Evolutionary conservation across 306 rosid genomes (phyloP).

Genomic region (Aeschynomene evenia): DNA sequence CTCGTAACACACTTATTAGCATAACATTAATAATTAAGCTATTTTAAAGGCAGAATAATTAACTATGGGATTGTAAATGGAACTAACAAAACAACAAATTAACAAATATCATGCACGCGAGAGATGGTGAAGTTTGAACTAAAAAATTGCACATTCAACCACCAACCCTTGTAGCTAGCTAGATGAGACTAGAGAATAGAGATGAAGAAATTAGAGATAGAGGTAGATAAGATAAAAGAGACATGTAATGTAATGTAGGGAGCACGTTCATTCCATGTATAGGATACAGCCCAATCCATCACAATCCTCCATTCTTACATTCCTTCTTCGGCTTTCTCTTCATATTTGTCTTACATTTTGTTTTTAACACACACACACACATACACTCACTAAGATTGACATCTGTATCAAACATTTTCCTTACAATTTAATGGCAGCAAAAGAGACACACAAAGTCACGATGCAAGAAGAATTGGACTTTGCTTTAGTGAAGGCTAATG

Average conservation of each 20-base stretch:
- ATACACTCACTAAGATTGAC: neutral
- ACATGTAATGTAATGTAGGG: constrained; percentile 6
- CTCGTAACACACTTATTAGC: too few relatives aligned
- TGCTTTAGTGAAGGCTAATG: constrained; percentile 29
- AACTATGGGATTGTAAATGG: neutral
- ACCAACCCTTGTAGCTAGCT: constrained; percentile 3
- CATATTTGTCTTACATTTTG: neutral
- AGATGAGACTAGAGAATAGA: too few relatives aligned
- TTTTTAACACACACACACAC: neutral
- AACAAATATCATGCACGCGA: neutral
- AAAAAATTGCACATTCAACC: neutral
- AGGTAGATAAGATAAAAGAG: neutral
- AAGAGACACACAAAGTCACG: neutral
- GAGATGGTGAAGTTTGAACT: neutral
- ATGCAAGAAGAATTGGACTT: constrained; percentile 13
- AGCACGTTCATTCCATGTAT: neutral
- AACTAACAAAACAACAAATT: neutral
- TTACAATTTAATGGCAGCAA: neutral
- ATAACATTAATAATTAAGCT: too few relatives aligned
- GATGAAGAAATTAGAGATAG: constrained; percentile 21
- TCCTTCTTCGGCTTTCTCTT: neutral
- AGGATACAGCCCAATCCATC: neutral
- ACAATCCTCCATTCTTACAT: neutral
- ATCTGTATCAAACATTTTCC: neutral
- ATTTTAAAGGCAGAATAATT: neutral